These are phyloP conservation scores for Globisporangium camurandrum DNA, from an alignment of 352 stramenopile species.

Conservation along the genomic window DNA sequence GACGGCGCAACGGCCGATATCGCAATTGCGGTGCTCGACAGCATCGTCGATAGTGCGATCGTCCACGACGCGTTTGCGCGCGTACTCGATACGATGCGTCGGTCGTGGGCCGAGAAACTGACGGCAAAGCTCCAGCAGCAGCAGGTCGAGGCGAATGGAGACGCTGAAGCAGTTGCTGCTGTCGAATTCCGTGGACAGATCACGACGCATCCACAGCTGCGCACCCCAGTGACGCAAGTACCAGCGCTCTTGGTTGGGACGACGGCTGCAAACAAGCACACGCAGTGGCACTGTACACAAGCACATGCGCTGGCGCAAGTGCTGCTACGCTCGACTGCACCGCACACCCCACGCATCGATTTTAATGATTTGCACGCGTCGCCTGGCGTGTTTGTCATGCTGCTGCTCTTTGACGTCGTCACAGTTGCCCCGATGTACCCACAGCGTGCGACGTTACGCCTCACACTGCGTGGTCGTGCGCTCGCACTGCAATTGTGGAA, in stretches of 20 bases:
- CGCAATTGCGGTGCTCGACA: background rate
- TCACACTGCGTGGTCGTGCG: constrained; percentile 37
- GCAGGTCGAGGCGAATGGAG: too few species aligned
- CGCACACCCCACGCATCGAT: too few species aligned
- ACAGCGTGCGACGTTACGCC: constrained; percentile 24
- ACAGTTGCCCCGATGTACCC: constrained; percentile 13
- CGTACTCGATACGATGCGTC: background rate
- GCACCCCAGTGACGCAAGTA: background rate
- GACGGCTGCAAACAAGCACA: too few species aligned
- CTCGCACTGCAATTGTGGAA: constrained; percentile 39
- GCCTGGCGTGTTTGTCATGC: constrained; percentile 42
- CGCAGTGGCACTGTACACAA: too few species aligned
- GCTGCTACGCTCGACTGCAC: too few species aligned
- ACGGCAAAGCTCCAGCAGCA: background rate
- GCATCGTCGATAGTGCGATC: background rate
- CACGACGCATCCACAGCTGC: too few species aligned
- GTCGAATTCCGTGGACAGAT: too few species aligned
- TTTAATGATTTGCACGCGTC: constrained; percentile 14
- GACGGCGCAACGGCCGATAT: too few species aligned
- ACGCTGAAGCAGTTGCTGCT: too few species aligned
- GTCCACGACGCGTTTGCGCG: background rate
- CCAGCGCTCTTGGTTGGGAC: too few species aligned
- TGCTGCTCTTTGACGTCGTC: constrained; percentile 41
- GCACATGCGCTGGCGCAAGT: too few species aligned
- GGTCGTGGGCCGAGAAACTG: background rate